A percentile compares a stretch with the other conserved stretches of the same genome.
These are phyloP conservation scores for Schizochytrium sp. DNA, from an alignment of 108 stramenopile species.

Conservation along the genomic window DNA sequence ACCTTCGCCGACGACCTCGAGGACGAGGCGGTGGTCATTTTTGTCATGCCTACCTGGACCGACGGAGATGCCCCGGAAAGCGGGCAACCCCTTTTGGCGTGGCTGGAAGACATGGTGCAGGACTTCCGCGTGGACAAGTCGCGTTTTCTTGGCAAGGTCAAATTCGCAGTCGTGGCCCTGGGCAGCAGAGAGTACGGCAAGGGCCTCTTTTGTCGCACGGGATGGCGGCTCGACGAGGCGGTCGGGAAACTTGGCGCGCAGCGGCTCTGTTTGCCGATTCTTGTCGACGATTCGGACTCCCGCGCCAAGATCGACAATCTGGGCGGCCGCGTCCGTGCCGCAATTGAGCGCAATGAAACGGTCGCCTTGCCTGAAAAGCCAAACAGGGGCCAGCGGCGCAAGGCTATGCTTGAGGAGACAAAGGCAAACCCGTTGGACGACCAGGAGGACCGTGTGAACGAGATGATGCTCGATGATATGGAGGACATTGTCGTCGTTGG, in stretches of 20 bases:
- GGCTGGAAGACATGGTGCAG: slow-evolving; percentile 19
- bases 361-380: not conserved
- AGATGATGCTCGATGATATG: slow-evolving; percentile 37
- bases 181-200: slow-evolving; percentile 19
- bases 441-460: not conserved
- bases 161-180: slow-evolving; percentile 19
- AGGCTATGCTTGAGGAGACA: not conserved
- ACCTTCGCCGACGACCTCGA: slow-evolving; percentile 3
- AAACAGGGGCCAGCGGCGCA: not conserved
- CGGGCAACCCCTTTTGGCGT: not conserved
- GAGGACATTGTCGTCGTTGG: slow-evolving; percentile 76
- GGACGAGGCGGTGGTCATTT: not conserved
- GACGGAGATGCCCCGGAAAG: slow-evolving; percentile 2
- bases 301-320: not conserved
- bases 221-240: not conserved
- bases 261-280: not conserved
- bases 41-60: slow-evolving; percentile 16
- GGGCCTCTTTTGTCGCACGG: slow-evolving; percentile 12
- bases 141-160: not conserved
- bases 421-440: not conserved
- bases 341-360: not conserved
- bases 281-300: not conserved
- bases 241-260: not conserved
- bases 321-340: not conserved
- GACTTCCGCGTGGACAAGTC: slow-evolving; percentile 20